Percentiles rank a stretch among this genome's conserved stretches.
These are phyloP conservation scores for Ganoderma resinaceum DNA, from an alignment of 1,284 basidiomycete genomes.

Conservation along the genomic window DNA sequence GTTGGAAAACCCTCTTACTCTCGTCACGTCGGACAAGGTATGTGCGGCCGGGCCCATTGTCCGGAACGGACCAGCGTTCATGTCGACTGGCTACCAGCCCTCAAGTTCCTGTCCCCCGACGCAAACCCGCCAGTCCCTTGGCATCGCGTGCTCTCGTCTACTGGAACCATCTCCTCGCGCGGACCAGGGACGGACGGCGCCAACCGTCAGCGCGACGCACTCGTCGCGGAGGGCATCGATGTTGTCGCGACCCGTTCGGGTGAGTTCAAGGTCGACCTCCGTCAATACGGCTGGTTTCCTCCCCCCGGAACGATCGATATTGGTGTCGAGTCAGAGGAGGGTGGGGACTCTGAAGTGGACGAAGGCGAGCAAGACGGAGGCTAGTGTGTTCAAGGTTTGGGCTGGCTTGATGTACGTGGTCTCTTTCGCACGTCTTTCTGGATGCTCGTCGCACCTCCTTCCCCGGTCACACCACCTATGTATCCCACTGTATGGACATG, in stretches of 20 bases:
- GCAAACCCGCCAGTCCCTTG: constrained; percentile 74
- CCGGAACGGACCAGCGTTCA: neutral
- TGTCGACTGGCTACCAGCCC: constrained; percentile 47
- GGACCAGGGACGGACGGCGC: constrained; percentile 79
- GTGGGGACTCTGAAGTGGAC: constrained; percentile 1
- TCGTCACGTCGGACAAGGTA: constrained; percentile 87
- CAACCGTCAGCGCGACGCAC: constrained; percentile 65
- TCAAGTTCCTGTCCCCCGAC: constrained; percentile 71
- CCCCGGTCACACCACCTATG: neutral
- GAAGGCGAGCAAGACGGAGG: constrained; percentile 1
- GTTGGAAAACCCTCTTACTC: constrained; percentile 85
- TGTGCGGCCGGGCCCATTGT: constrained; percentile 24
- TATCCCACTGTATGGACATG: neutral
- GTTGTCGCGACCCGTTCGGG: constrained; percentile 55
- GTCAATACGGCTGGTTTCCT: constrained; percentile 69
- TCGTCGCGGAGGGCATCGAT: constrained; percentile 77
- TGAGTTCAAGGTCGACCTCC: constrained; percentile 58
- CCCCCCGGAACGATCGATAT: constrained; percentile 35
- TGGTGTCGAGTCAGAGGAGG: constrained; percentile 22
- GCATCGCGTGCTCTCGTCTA: constrained; percentile 74
- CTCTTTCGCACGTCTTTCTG: neutral
- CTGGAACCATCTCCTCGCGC: constrained; percentile 80
- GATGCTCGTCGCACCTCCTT: neutral
- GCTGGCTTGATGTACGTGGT: neutral
- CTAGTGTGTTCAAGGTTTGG: neutral